Evolutionary conservation across 805 yeast species (phyloP).

Genomic region (Ogataea naganishii): DNA sequence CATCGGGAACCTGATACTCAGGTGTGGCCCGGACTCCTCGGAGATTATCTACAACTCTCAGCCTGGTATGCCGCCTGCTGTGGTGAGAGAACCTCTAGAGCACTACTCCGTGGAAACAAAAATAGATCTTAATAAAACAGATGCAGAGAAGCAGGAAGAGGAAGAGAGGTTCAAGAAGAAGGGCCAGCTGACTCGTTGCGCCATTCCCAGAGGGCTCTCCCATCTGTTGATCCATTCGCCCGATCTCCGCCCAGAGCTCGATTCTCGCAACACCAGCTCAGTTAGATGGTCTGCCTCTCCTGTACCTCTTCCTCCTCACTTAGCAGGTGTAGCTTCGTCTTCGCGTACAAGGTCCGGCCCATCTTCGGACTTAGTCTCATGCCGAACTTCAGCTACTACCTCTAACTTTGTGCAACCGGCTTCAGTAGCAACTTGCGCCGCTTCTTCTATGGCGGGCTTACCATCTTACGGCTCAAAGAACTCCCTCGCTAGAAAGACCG

Average conservation of each 20-base stretch:
- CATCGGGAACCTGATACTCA: constrained; percentile 48
- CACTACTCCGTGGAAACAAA: constrained; percentile 26
- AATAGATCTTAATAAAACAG: constrained; percentile 22
- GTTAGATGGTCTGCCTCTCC: constrained; percentile 1
- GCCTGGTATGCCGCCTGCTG: constrained; percentile 55
- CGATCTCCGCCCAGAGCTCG: constrained; percentile 20
- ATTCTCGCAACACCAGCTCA: constrained; percentile 19
- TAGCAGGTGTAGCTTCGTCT: too few relatives aligned
- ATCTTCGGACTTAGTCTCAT: too few relatives aligned
- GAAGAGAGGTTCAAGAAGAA: constrained; percentile 38
- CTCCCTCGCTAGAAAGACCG: too few relatives aligned
- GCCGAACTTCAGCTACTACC: too few relatives aligned
- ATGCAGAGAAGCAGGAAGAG: constrained; percentile 33
- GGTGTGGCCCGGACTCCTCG: constrained; percentile 57
- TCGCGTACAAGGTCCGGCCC: too few relatives aligned
- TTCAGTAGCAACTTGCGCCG: too few relatives aligned
- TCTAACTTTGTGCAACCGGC: too few relatives aligned
- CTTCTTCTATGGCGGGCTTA: too few relatives aligned
- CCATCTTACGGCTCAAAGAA: too few relatives aligned
- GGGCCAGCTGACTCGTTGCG: constrained; percentile 40
- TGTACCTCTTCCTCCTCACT: constrained; percentile 18
- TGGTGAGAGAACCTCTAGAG: constrained; percentile 34
- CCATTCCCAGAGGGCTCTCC: constrained; percentile 46
- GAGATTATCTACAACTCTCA: constrained; percentile 38
- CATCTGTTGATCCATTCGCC: constrained; percentile 37